Evolutionary conservation across 2,329 filamentous ascomycete genomes (phyloP).

Genomic region (Neonectria hederae): DNA sequence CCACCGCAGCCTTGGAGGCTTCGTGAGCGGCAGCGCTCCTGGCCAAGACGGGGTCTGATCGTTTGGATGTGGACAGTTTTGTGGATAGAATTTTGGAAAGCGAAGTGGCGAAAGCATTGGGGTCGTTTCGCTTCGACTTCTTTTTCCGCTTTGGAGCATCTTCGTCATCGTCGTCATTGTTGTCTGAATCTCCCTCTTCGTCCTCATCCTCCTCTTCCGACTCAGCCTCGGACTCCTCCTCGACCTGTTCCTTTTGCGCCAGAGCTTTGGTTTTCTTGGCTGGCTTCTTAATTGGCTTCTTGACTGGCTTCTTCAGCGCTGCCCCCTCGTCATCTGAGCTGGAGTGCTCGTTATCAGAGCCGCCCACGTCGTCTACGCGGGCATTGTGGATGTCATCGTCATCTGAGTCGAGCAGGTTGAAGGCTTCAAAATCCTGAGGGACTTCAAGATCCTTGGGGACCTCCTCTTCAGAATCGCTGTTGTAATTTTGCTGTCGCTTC

Average conservation of each 20-base stretch:
- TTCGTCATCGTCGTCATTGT: slow-evolving; percentile 53
- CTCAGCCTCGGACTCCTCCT: slow-evolving; percentile 34
- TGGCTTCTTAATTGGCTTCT: slow-evolving; percentile 45
- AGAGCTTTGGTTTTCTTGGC: slow-evolving; percentile 44
- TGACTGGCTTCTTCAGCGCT: slow-evolving; percentile 42
- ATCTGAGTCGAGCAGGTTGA: slow-evolving; percentile 66
- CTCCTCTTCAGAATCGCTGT: slow-evolving; percentile 62
- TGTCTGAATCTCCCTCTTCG: slow-evolving; percentile 46
- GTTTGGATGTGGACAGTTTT: slow-evolving; percentile 83
- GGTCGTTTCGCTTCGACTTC: slow-evolving; percentile 90
- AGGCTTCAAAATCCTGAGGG: slow-evolving; percentile 57
- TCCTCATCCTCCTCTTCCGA: slow-evolving; percentile 36
- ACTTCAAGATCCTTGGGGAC: slow-evolving; percentile 57
- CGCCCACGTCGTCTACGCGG: slow-evolving; percentile 59
- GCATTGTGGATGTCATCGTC: slow-evolving; percentile 67
- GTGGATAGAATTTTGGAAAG: slow-evolving; percentile 92
- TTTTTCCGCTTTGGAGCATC: slow-evolving; percentile 48
- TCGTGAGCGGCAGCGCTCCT: slow-evolving; percentile 80
- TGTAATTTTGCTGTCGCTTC: slow-evolving; percentile 59
- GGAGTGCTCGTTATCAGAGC: slow-evolving; percentile 49
- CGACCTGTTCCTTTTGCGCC: slow-evolving; percentile 36
- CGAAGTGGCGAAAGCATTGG: slow-evolving; percentile 88
- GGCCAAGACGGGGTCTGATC: slow-evolving; percentile 89
- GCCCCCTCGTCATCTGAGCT: slow-evolving; percentile 50
- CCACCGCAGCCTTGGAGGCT: slow-evolving; percentile 75